Evolutionary conservation across 225 moss, liverwort and hornwort genomes (phyloP), one percentile per base, ranked within the genome.

Genomic region (Polytrichum formosum): DNA sequence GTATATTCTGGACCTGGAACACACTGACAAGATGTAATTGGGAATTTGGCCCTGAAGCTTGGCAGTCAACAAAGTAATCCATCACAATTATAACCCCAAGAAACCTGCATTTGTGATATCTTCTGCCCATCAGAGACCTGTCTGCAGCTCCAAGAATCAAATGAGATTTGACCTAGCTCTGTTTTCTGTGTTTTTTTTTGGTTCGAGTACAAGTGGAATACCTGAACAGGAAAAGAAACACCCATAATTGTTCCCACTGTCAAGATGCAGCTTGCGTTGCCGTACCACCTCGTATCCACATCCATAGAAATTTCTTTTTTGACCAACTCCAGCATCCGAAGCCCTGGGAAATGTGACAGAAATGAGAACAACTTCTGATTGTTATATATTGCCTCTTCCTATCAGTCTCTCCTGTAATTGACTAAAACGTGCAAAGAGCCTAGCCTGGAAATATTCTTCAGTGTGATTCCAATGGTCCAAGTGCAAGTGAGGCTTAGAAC

Each of bases 221-320:
- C 97, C 85, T 98, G 91, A 21, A 93, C 81, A 62, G 94, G 86
- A 54, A 94, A 82, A 63, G 85, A 83, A 71, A 98, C 89, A 35
- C 98, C 98, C 84, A 98, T 53, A 28, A 87, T 68, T 31, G 90
- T 88, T 70, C 86, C 86, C 56, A 98, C 98, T 83, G 63, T 81
- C 66, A 94, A 59, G 53, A 94, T 87, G 74, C 92, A 88, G 79
- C 94, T 94, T 70, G 92, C 90, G n/a, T 94, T 90, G 19, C 98
- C 94, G 65, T 92, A 77, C 98, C 98, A 98, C n/a, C 87, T 77
- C 53, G 83, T 79, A 63, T 94, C 90, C 69, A 83, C 81, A 73
- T 98, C 94, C 79, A 94, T 74, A 71, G 89, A 87, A 68, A 98
- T 83, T 72, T 92, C 98, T 63, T 88, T 84, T 0, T 80, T 75